Base-by-base conservation (phyloP, 306 rosid species). In the Rubus idaeus region DNA sequence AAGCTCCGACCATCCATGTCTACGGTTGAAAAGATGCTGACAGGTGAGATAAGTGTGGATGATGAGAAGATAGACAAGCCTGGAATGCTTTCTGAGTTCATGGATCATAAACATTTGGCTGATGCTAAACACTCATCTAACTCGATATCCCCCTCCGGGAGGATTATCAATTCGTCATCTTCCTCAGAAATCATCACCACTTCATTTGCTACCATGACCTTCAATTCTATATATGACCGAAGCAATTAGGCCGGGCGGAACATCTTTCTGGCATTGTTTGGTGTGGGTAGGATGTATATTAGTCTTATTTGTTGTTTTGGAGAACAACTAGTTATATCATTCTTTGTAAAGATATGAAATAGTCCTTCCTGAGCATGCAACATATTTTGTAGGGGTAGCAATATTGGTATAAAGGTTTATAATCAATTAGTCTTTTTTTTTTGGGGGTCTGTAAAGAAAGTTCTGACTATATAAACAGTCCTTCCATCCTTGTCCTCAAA, bases 1-100 rank as follows among this genome's bases (percentile, higher is more conserved):
- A 88, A 88, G 80, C 88, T 87, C 61, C 88, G 98, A 68, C 98
- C 98, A 51, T 55, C 87, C 49, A 93, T 91, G 97, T 86, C 96
- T 49, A 75, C 71, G 3, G 91, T 89, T 16, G 89, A 88, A 69
- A 53, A 75, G 70, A 89, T 93, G 98, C 86, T 93, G 71, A 69
- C 47, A 4, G 97, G 98, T 68, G 81, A 84, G 74, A 45, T 70
- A 20, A 85, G 90, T 9, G 78, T 89, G 80, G 58, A 77, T 44
- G 84, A 82, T 26, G 82, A 81, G 75, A 61, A 72, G 17, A 84
- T 93, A 67, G 77, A 85, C 37, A 87, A 81, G 82, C 98, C 98
- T 41, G 92, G 97, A 62, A 20, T 93, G 68, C 81, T 91, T 58
- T 82, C 90, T 62, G 91, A 87, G 68, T 83, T 91, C 73, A 76